A percentile compares a stretch with the other conserved stretches of the same genome.
Evolutionary conservation across 2,329 filamentous ascomycete species (phyloP).

Genomic region (Apiospora pterosperma): DNA sequence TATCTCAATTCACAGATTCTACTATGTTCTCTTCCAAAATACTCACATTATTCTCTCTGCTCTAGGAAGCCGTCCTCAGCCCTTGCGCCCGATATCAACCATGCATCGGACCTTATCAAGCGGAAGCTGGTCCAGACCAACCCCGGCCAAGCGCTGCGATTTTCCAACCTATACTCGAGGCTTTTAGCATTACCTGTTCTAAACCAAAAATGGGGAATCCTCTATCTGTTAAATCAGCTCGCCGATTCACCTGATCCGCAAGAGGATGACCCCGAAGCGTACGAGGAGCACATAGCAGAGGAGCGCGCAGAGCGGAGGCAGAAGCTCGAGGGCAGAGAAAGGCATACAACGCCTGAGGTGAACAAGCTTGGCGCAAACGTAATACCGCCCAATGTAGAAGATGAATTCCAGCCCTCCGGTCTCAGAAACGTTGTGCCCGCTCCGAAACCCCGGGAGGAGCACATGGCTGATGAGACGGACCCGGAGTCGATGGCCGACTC

Average conservation of each 20-base stretch:
- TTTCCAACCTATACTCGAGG: slow-evolving; percentile 86
- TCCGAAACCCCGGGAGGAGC: neutral
- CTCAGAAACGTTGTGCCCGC: slow-evolving; percentile 3
- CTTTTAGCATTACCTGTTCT: slow-evolving; percentile 88
- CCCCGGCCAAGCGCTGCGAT: slow-evolving; percentile 73
- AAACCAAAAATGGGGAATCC: slow-evolving; percentile 93
- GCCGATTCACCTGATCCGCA: slow-evolving; percentile 62
- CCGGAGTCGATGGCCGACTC: slow-evolving; percentile 13
- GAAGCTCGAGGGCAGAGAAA: slow-evolving; percentile 15
- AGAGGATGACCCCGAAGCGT: slow-evolving; percentile 37
- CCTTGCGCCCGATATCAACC: slow-evolving; percentile 73
- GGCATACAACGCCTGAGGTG: slow-evolving; percentile 16
- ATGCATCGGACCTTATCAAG: slow-evolving; percentile 90
- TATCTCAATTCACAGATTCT: too few relatives aligned
- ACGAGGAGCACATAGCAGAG: slow-evolving; percentile 28
- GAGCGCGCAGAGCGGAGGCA: slow-evolving; percentile 18
- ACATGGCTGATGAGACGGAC: neutral
- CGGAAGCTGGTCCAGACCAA: slow-evolving; percentile 79
- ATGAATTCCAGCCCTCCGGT: slow-evolving; percentile 2
- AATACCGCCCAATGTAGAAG: neutral
- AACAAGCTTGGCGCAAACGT: slow-evolving; percentile 2
- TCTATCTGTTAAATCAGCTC: slow-evolving; percentile 85
- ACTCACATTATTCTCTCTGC: neutral
- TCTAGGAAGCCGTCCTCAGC: slow-evolving; percentile 47
- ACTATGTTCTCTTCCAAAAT: neutral